Evolutionary conservation across 2,329 filamentous ascomycete genomes (phyloP).

Genomic region (Thelonectria blattea): DNA sequence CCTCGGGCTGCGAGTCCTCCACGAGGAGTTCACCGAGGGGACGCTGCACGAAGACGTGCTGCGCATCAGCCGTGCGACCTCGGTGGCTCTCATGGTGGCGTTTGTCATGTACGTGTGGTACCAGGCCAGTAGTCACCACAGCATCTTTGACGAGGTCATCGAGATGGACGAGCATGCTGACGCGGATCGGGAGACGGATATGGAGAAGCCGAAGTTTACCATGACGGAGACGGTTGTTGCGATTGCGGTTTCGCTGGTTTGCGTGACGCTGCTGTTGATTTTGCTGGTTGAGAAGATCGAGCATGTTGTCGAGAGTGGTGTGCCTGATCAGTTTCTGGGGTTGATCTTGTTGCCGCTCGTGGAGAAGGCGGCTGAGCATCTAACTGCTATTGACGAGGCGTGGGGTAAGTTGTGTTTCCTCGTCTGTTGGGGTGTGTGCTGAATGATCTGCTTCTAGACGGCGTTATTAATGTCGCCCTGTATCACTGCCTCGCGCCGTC

Average conservation of each 20-base stretch:
- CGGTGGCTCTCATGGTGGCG: constrained; percentile 65
- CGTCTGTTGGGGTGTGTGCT: accelerated
- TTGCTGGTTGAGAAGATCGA: constrained; percentile 72
- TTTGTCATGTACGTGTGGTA: constrained; percentile 65
- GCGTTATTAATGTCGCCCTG: constrained; percentile 71
- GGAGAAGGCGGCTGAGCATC: constrained; percentile 73
- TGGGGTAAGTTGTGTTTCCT: constrained; percentile 48
- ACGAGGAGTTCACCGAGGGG: constrained; percentile 40
- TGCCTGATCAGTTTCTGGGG: constrained; percentile 48
- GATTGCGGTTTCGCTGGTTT: constrained; percentile 59
- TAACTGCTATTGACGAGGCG: constrained; percentile 73
- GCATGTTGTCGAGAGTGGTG: constrained; percentile 46
- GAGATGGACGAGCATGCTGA: constrained; percentile 57
- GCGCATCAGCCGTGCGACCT: constrained; percentile 66
- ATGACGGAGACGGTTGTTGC: constrained; percentile 68
- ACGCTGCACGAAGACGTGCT: constrained; percentile 55
- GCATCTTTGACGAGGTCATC: constrained; percentile 65
- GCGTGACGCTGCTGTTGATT: constrained; percentile 69
- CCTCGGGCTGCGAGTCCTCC: constrained; percentile 28
- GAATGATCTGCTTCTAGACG: constrained; percentile 45
- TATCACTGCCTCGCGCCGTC: constrained; percentile 76
- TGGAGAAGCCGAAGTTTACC: constrained; percentile 67
- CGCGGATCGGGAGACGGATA: constrained; percentile 62
- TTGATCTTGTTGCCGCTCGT: constrained; percentile 71
- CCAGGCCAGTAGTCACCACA: constrained; percentile 69